These are phyloP conservation scores for Diaporthe sp. DNA, from an alignment of 2,329 filamentous ascomycete species.

Conservation along the genomic window DNA sequence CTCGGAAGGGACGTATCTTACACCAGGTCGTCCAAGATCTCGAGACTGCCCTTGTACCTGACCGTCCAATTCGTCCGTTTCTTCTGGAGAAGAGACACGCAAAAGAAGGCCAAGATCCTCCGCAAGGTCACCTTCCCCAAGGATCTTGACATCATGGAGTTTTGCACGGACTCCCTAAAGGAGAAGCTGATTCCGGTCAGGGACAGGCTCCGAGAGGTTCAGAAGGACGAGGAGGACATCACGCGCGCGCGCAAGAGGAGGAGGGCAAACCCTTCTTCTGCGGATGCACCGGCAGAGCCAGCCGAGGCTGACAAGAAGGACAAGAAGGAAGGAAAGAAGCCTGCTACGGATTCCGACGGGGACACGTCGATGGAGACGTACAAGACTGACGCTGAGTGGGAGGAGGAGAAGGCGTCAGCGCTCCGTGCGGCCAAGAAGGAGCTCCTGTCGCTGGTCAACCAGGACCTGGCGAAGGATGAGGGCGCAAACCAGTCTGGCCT, in stretches of 20 bases:
- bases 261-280: conserved; percentile 68
- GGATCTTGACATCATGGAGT: conserved; percentile 93
- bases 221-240: conserved; percentile 94
- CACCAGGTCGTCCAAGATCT: conserved; percentile 91
- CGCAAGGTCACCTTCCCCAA: conserved; percentile 97
- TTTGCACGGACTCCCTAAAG: conserved; percentile 91
- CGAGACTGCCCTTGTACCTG: conserved; percentile 92
- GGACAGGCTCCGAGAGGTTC: conserved; percentile 94
- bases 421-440: conserved; percentile 89
- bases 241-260: conserved; percentile 93
- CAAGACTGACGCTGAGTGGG: conserved; percentile 95
- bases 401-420: conserved; percentile 83
- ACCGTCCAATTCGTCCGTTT: conserved; percentile 98
- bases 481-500: conserved; percentile 93
- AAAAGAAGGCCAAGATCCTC: conserved; percentile 99
- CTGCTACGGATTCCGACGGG: conserved; percentile 64
- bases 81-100: conserved; percentile 94
- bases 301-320: conserved; percentile 62
- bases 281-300: conserved; percentile 25
- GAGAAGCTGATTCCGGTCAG: conserved; percentile 89
- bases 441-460: conserved; percentile 81
- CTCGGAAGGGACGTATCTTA: conserved; percentile 85
- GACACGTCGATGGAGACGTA: conserved; percentile 84
- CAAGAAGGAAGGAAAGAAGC: conserved; percentile 54
- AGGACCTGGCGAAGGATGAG: conserved; percentile 79